phyloP scores from a whole-genome alignment of 2,329 filamentous ascomycete species.

The Stemphylium beticola region DNA sequence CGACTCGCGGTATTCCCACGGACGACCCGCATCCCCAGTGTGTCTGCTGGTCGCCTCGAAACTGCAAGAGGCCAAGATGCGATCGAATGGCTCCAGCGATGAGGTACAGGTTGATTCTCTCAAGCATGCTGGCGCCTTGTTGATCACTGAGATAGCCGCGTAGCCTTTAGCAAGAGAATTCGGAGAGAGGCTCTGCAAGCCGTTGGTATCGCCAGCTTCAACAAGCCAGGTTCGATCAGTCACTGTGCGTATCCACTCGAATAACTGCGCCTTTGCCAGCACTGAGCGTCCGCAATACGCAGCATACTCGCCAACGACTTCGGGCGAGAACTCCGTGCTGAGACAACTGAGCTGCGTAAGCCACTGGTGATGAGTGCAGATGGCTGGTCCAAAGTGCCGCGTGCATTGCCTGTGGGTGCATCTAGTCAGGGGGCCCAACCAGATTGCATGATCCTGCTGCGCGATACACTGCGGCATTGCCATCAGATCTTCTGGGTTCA shows the following conservation, averaged over 20 bases:
- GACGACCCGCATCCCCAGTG: slow-evolving; percentile 40
- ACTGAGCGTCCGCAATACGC: slow-evolving; percentile 40
- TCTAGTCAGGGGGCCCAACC: slow-evolving; percentile 41
- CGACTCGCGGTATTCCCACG: slow-evolving; percentile 42
- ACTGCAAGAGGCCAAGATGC: slow-evolving; percentile 38
- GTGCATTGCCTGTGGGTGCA: slow-evolving; percentile 41
- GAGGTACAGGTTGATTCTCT: slow-evolving; percentile 20
- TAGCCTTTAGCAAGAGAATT: slow-evolving; percentile 35
- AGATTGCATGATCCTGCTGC: slow-evolving; percentile 40
- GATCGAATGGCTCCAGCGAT: slow-evolving; percentile 36
- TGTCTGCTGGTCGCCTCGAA: slow-evolving; percentile 37
- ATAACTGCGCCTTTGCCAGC: slow-evolving; percentile 44
- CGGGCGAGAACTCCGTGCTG: slow-evolving; percentile 35
- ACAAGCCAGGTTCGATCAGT: slow-evolving; percentile 45
- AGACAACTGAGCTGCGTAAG: slow-evolving; percentile 43
- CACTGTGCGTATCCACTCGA: slow-evolving; percentile 32
- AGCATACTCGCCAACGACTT: slow-evolving; percentile 33
- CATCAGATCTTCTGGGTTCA: slow-evolving; percentile 44
- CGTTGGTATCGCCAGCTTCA: slow-evolving; percentile 39
- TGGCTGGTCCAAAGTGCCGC: slow-evolving; percentile 33
- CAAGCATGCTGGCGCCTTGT: slow-evolving; percentile 41
- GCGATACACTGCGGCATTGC: slow-evolving; percentile 47
- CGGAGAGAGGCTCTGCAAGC: slow-evolving; percentile 34
- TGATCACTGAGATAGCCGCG: slow-evolving; percentile 24
- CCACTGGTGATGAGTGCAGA: slow-evolving; percentile 45